Evolutionary conservation across 1,139 yeast species (phyloP).

Genomic region (Saccharomycopsis crataegensis): DNA sequence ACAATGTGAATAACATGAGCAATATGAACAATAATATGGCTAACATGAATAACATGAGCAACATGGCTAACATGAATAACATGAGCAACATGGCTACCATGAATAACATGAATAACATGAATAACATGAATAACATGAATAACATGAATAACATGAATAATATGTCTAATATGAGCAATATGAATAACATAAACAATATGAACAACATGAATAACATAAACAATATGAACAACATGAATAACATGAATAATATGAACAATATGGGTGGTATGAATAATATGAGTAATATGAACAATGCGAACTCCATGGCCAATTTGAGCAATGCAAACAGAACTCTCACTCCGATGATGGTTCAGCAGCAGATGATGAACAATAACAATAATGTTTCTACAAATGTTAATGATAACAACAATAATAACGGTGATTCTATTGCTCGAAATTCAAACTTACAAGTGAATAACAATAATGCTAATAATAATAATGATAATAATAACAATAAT

Average conservation of each 20-base stretch:
- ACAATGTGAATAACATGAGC: conserved; percentile 1
- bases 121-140: conserved; percentile 1
- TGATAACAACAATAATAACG: conserved; percentile 2
- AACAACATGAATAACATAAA: conserved; percentile 10
- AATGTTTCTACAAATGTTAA: background rate
- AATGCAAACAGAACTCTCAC: no score
- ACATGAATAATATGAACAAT: conserved; percentile 6
- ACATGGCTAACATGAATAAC: conserved; percentile 3
- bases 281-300: conserved; percentile 9
- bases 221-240: conserved; percentile 9
- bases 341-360: background rate
- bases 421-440: background rate
- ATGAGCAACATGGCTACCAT: conserved; percentile 6
- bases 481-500: background rate
- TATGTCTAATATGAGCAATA: background rate
- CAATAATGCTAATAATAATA: background rate
- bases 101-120: conserved; percentile 7
- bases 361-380: background rate
- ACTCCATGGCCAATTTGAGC: background rate
- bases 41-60: background rate
- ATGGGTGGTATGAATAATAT: conserved; percentile 6
- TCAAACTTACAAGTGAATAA: background rate
- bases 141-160: conserved; percentile 2
- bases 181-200: conserved; percentile 8
- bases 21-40: background rate